These are phyloP conservation scores for Hypoxylon sp. DNA, from an alignment of 2,329 filamentous ascomycete species.

Conservation along the genomic window DNA sequence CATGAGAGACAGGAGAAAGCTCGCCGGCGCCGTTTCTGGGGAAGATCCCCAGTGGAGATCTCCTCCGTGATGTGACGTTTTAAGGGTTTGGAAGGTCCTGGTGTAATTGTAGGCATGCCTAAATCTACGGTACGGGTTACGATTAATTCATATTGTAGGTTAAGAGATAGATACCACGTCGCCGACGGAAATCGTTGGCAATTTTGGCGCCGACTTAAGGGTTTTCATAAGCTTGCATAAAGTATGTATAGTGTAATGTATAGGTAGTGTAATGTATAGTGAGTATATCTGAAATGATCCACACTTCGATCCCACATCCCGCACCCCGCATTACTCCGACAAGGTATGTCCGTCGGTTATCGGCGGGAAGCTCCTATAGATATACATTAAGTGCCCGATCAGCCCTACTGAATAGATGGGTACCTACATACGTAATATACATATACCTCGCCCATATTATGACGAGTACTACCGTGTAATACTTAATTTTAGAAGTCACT, in stretches of 20 bases:
- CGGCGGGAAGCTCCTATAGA: constrained; percentile 11
- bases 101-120: constrained; percentile 7
- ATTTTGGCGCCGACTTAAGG: not conserved
- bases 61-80: constrained; percentile 40
- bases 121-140: constrained; percentile 2
- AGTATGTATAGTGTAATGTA: not conserved
- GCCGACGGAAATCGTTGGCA: constrained; percentile 49
- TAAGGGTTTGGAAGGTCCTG: constrained; percentile 24
- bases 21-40: constrained; percentile 49
- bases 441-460: too few species aligned
- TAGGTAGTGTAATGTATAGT: too few species aligned
- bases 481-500: constrained; percentile 16
- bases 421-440: too few species aligned
- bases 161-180: not conserved
- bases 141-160: constrained; percentile 3
- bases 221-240: not conserved
- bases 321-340: not conserved
- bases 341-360: constrained; percentile 31
- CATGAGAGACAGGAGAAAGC: constrained; percentile 53
- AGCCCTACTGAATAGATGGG: too few species aligned
- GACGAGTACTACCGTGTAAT: too few species aligned
- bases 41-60: constrained; percentile 19
- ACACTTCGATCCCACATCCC: not conserved
- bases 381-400: too few species aligned
- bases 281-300: not conserved